Conservation (phyloP, 1,284 basidiomycete species). For the Puccinia triticina region DNA sequence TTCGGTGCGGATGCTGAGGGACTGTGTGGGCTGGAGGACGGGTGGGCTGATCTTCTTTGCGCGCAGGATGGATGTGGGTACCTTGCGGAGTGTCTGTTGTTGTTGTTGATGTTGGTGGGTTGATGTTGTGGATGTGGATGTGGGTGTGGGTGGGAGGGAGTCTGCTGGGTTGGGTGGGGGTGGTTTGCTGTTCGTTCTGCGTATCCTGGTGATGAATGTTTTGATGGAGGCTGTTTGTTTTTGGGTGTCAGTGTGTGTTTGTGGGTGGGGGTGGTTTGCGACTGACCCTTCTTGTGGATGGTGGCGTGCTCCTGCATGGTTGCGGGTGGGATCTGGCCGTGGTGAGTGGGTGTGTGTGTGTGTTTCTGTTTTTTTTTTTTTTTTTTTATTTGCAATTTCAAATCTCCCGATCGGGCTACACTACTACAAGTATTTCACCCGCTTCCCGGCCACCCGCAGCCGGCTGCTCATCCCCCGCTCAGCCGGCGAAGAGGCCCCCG, state of each 20-base stretch:
- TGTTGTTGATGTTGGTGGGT: neutral
- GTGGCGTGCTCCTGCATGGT: neutral
- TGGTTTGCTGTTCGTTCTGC: neutral
- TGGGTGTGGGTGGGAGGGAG: neutral
- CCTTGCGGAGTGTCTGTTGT: neutral
- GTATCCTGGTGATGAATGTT: neutral
- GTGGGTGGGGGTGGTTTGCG: neutral
- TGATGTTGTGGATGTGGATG: neutral
- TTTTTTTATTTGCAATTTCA: too few relatives aligned
- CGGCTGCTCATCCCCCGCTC: too few relatives aligned
- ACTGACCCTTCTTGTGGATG: constrained; percentile 10
- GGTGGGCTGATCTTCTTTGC: neutral
- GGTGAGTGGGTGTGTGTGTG: neutral
- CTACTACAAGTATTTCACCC: too few relatives aligned
- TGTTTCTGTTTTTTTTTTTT: too few relatives aligned
- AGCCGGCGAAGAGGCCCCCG: too few relatives aligned
- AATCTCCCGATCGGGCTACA: too few relatives aligned
- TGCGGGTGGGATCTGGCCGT: too few relatives aligned
- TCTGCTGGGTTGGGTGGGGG: neutral
- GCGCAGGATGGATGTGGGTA: neutral
- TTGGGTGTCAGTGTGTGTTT: neutral
- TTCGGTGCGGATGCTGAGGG: too few relatives aligned
- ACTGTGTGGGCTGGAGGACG: too few relatives aligned
- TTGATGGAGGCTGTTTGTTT: neutral
- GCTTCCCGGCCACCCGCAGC: too few relatives aligned